Conservation (phyloP, 208 protist genomes). For the Leishmania major region DNA sequence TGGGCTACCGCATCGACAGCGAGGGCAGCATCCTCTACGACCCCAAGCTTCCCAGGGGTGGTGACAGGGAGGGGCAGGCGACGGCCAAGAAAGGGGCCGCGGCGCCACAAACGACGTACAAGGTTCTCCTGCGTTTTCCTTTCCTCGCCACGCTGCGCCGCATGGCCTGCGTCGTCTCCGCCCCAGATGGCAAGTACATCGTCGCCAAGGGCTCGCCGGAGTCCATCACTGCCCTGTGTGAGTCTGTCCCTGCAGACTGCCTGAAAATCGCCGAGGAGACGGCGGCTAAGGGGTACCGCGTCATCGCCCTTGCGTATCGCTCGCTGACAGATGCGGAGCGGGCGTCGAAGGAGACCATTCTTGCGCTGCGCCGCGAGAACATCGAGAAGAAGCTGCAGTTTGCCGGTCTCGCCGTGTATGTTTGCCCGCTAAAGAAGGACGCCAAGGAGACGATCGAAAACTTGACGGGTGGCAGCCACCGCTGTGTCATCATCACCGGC, state of each 20-base stretch:
- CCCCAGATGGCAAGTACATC: constrained; percentile 67
- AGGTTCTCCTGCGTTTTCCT: constrained; percentile 91
- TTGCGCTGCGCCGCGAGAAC: constrained; percentile 71
- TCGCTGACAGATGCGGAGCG: constrained; percentile 55
- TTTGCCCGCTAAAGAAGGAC: constrained; percentile 95
- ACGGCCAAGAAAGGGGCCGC: constrained; percentile 6
- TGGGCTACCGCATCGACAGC: constrained; percentile 86
- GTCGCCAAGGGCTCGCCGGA: constrained; percentile 97
- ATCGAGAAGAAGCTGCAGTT: constrained; percentile 95
- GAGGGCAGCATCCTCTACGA: constrained; percentile 80
- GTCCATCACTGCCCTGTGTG: constrained; percentile 88
- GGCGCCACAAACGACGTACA: constrained; percentile 45
- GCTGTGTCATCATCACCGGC: constrained; percentile 98
- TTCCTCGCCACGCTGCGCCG: constrained; percentile 96
- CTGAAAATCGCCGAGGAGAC: constrained; percentile 79
- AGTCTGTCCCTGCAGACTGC: constrained; percentile 80
- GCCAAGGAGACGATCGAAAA: constrained; percentile 81
- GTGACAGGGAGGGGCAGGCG: constrained; percentile 15
- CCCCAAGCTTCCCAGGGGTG: constrained; percentile 35
- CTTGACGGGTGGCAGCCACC: constrained; percentile 82
- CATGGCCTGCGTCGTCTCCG: constrained; percentile 93
- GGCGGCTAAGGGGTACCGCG: constrained; percentile 93
- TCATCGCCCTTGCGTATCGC: constrained; percentile 97
- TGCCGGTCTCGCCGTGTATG: constrained; percentile 96
- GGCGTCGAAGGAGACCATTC: constrained; percentile 45